These are phyloP conservation scores for Colletotrichum liaoningense DNA, from an alignment of 2,329 filamentous ascomycete species.

Conservation along the genomic window DNA sequence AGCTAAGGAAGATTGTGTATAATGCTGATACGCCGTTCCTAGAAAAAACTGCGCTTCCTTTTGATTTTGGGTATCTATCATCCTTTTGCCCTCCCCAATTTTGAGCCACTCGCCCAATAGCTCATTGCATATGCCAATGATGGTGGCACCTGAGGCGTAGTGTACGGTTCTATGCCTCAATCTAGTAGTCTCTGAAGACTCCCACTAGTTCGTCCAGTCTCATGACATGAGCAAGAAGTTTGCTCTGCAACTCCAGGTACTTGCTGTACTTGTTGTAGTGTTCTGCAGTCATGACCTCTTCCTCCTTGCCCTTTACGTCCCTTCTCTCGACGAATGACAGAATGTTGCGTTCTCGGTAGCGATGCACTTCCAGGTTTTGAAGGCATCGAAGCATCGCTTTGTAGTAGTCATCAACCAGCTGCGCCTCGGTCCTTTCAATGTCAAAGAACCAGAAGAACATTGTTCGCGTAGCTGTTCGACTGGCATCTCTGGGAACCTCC, in stretches of 20 bases:
- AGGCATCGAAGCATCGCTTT: slow-evolving; percentile 89
- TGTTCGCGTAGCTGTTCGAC: slow-evolving; percentile 83
- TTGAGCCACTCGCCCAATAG: background rate
- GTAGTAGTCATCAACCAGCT: slow-evolving; percentile 84
- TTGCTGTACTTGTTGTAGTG: slow-evolving; percentile 74
- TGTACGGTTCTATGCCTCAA: background rate
- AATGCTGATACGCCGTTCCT: background rate
- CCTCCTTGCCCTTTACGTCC: slow-evolving; percentile 86
- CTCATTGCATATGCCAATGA: background rate
- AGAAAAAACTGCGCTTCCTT: background rate
- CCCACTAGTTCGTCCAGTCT: slow-evolving; percentile 88
- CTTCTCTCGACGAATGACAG: slow-evolving; percentile 85
- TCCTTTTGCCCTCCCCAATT: slow-evolving; percentile 10
- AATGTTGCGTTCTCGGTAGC: slow-evolving; percentile 76
- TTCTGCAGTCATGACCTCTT: slow-evolving; percentile 79
- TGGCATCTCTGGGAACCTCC: slow-evolving; percentile 90
- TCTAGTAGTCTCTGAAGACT: slow-evolving; percentile 77
- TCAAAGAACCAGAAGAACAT: slow-evolving; percentile 96
- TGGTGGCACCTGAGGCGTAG: background rate
- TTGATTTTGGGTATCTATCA: slow-evolving; percentile 33
- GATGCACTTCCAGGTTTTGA: slow-evolving; percentile 83
- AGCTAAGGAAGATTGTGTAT: background rate
- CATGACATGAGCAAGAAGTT: slow-evolving; percentile 81
- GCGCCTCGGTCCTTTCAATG: slow-evolving; percentile 74
- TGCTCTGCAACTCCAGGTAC: slow-evolving; percentile 74